phyloP scores from a whole-genome alignment of 2,329 filamentous ascomycete species.

The Epichloe baconii region DNA sequence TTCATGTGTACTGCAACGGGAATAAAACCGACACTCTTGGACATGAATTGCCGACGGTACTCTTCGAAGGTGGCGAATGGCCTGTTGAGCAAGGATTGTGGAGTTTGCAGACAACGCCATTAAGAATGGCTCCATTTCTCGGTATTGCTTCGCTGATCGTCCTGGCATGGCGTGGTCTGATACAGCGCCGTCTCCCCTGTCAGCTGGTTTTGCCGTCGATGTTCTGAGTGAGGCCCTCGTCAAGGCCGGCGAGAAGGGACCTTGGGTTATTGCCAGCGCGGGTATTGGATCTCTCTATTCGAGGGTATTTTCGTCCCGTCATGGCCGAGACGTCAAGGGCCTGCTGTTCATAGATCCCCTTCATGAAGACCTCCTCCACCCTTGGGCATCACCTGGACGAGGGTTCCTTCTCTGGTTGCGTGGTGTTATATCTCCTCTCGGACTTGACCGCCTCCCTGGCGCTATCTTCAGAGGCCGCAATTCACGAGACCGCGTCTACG shows the following conservation, averaged over 20 bases:
- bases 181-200: constrained; percentile 85
- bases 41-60: constrained; percentile 55
- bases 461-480: constrained; percentile 72
- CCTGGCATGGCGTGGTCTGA: constrained; percentile 82
- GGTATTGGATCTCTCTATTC: constrained; percentile 82
- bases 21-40: constrained; percentile 46
- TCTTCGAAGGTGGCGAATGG: constrained; percentile 73
- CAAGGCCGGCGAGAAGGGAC: constrained; percentile 66
- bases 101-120: constrained; percentile 62
- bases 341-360: constrained; percentile 77
- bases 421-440: constrained; percentile 76
- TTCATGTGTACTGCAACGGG: constrained; percentile 76
- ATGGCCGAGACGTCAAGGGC: constrained; percentile 60
- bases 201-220: constrained; percentile 84
- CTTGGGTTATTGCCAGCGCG: constrained; percentile 78
- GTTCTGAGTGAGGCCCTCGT: constrained; percentile 77
- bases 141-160: constrained; percentile 93
- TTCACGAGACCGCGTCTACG: constrained; percentile 74
- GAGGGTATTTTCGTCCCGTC: constrained; percentile 79
- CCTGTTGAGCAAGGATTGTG: constrained; percentile 70
- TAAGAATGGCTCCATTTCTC: constrained; percentile 65
- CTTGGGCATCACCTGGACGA: constrained; percentile 51
- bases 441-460: constrained; percentile 65
- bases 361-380: constrained; percentile 71
- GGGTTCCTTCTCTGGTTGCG: constrained; percentile 81